phyloP scores from a whole-genome alignment of 768 basidiomycete species.

The Lanmaoa rubissima region DNA sequence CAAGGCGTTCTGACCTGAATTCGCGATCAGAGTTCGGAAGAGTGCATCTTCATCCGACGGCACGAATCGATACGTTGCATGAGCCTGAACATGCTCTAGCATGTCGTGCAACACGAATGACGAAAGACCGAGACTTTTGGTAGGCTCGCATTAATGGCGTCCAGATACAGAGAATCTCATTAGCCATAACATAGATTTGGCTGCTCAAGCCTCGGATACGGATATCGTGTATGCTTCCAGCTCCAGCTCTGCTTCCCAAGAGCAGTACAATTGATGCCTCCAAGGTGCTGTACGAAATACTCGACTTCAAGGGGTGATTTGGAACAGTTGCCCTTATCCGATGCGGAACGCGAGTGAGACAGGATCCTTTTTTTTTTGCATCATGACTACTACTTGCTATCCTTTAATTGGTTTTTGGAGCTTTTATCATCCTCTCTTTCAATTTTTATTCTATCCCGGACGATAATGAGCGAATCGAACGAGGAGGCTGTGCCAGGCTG shows the following conservation, averaged over 20 bases:
- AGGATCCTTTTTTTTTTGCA: conserved; percentile 42
- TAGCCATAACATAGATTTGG: conserved; percentile 64
- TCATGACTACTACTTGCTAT: not conserved
- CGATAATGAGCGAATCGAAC: no score
- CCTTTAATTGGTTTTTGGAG: not conserved
- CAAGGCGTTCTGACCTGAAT: not conserved
- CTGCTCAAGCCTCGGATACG: conserved; percentile 89
- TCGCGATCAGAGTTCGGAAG: conserved; percentile 31
- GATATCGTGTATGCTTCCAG: conserved; percentile 65
- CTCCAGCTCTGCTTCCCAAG: conserved; percentile 57
- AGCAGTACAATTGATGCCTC: conserved; percentile 64
- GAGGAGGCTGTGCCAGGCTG: no score
- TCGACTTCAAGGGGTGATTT: conserved; percentile 32
- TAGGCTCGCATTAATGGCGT: conserved; percentile 35
- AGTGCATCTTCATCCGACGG: conserved; percentile 90
- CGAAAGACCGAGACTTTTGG: conserved; percentile 74
- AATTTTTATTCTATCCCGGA: not conserved
- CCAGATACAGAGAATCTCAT: not conserved
- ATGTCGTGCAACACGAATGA: conserved; percentile 91
- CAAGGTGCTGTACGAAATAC: conserved; percentile 71
- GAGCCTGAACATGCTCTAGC: conserved; percentile 87
- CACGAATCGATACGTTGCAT: conserved; percentile 91
- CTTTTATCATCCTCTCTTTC: not conserved
- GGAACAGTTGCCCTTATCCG: not conserved
- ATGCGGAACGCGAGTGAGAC: not conserved